Conservation (phyloP, 2,329 filamentous ascomycete genomes). For the Colletotrichum brevisporum region DNA sequence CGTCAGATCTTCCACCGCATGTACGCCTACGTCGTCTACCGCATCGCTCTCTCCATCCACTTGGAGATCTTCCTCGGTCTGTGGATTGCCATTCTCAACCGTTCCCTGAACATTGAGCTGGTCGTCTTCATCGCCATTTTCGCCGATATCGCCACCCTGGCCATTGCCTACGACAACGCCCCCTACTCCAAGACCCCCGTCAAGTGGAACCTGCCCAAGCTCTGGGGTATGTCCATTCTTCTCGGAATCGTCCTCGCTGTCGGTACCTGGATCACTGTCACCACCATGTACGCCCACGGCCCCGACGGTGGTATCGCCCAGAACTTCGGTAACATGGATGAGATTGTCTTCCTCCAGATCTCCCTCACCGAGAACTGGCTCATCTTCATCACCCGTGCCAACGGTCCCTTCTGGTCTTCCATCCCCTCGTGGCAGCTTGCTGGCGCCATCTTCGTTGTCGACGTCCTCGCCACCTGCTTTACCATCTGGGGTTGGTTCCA, state of each 20-base stretch:
- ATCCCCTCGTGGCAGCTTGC: conserved; percentile 88
- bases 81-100: conserved; percentile 91
- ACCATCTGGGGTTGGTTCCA: conserved; percentile 89
- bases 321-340: conserved; percentile 87
- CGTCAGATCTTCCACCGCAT: conserved; percentile 97
- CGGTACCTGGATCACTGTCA: conserved; percentile 91
- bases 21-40: conserved; percentile 96
- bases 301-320: conserved; percentile 87
- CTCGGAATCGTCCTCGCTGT: conserved; percentile 85
- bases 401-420: conserved; percentile 92
- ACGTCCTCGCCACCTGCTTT: conserved; percentile 88
- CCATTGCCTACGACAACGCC: conserved; percentile 94
- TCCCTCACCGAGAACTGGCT: conserved; percentile 95
- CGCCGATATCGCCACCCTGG: conserved; percentile 90
- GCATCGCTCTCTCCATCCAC: conserved; percentile 92
- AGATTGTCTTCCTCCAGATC: conserved; percentile 90
- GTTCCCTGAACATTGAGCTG: conserved; percentile 85
- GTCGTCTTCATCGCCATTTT: conserved; percentile 97
- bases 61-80: conserved; percentile 92
- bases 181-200: conserved; percentile 63
- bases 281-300: conserved; percentile 81
- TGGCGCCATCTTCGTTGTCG: conserved; percentile 84
- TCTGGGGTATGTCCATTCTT: conserved; percentile 92
- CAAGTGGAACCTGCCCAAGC: conserved; percentile 95
- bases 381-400: conserved; percentile 95